A percentile compares a stretch with the other conserved stretches of the same genome.
phyloP scores from a whole-genome alignment of 2,329 filamentous ascomycete genomes.

The Cordyceps militaris region DNA sequence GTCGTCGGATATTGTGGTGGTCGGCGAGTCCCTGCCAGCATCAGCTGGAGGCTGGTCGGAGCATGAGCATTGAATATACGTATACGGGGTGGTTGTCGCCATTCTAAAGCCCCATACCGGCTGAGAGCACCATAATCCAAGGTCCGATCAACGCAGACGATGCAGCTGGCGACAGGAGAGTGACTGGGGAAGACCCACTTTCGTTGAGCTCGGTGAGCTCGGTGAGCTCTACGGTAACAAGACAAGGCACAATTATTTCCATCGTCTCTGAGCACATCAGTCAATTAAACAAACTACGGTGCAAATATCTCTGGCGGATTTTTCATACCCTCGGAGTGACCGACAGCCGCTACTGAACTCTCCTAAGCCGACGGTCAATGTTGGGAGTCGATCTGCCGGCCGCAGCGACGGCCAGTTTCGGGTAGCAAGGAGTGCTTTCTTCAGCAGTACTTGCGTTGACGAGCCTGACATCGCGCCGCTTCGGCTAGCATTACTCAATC shows the following conservation, averaged over 20 bases:
- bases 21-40: constrained; percentile 25
- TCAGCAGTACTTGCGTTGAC: no score
- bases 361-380: no score
- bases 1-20: constrained; percentile 46
- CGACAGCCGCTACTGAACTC: no score
- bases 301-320: no score
- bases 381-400: no score
- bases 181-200: constrained; percentile 3
- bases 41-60: constrained; percentile 38
- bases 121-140: background rate
- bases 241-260: no score
- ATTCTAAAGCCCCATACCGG: constrained; percentile 25
- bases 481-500: background rate
- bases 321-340: no score
- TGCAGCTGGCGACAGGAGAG: constrained; percentile 4
- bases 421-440: no score
- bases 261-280: no score
- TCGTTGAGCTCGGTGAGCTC: background rate
- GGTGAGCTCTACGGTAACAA: background rate
- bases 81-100: constrained; percentile 52
- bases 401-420: no score
- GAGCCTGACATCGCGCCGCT: no score
- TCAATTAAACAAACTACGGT: no score
- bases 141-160: background rate
- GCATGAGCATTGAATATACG: constrained; percentile 61